These are phyloP conservation scores for Phytophthora macrochlamydospora DNA, from an alignment of 352 stramenopile species.

Conservation along the genomic window DNA sequence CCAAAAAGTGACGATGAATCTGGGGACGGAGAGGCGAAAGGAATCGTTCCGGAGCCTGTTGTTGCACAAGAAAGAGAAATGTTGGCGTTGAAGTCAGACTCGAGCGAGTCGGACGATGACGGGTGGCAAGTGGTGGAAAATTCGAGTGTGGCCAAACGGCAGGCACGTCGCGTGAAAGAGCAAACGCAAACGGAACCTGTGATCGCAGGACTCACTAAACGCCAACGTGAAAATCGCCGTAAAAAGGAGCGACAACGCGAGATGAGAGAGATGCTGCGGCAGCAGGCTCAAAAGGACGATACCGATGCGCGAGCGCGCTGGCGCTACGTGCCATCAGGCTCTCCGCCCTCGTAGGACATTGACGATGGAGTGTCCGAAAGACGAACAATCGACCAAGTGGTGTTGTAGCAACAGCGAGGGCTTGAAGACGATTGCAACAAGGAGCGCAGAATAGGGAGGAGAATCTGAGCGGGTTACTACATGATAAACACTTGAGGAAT, in stretches of 20 bases:
- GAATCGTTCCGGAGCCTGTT: not conserved
- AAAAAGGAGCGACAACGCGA: conserved; percentile 84
- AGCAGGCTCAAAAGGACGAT: conserved; percentile 70
- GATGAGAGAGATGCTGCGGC: conserved; percentile 73
- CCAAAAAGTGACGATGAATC: conserved; percentile 16
- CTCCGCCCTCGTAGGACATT: not conserved
- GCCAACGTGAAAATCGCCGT: conserved; percentile 77
- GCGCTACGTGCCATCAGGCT: conserved; percentile 64
- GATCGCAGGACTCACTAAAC: conserved; percentile 73
- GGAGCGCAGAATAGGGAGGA: not conserved
- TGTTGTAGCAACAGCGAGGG: not conserved
- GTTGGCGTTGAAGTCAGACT: conserved; percentile 23
- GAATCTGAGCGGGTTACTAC: conserved; percentile 33
- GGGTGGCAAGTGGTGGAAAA: conserved; percentile 74
- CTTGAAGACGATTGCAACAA: not conserved
- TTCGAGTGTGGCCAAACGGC: conserved; percentile 23
- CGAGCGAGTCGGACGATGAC: conserved; percentile 51
- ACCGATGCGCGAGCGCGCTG: conserved; percentile 69
- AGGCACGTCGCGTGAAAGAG: conserved; percentile 15
- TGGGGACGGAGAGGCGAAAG: conserved; percentile 3
- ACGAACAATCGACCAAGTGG: conserved; percentile 18
- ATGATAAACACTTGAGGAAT: conserved; percentile 81
- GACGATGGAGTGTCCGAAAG: conserved; percentile 11
- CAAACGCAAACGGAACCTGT: conserved; percentile 20
- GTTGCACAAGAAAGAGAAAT: conserved; percentile 8